Conservation (phyloP, 306 rosid genomes). For the Rosa lucieae region DNA sequence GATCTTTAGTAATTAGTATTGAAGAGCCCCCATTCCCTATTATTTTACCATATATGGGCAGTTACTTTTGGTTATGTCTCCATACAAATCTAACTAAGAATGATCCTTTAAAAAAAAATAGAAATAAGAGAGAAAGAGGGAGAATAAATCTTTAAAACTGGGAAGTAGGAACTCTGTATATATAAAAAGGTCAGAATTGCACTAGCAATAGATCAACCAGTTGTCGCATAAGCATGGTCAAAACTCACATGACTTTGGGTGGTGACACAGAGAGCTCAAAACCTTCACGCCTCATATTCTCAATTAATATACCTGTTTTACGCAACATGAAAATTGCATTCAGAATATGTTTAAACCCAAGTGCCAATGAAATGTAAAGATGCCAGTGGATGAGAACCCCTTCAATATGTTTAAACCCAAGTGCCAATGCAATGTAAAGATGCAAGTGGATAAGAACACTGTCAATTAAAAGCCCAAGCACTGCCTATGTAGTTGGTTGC, state of each 20-base stretch:
- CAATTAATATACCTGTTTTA: slow-evolving; percentile 85
- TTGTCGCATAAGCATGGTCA: slow-evolving; percentile 13
- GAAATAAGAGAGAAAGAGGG: too few relatives aligned
- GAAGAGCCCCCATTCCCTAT: neutral
- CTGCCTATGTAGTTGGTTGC: neutral
- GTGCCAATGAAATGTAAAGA: slow-evolving; percentile 7
- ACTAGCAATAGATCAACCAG: slow-evolving; percentile 13
- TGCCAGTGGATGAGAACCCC: neutral
- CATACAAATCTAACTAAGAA: neutral
- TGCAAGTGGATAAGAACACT: neutral
- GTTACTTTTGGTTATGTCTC: neutral
- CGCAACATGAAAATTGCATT: slow-evolving; percentile 25
- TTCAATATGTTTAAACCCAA: slow-evolving; percentile 6
- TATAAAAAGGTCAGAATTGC: neutral
- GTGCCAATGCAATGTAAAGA: slow-evolving; percentile 6
- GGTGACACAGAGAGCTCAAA: slow-evolving; percentile 95
- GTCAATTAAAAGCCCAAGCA: neutral
- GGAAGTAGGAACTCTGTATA: neutral
- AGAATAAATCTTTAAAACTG: neutral
- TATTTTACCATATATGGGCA: neutral
- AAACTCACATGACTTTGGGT: slow-evolving; percentile 96
- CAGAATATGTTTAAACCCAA: slow-evolving; percentile 15
- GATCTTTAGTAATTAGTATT: neutral
- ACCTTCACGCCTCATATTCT: slow-evolving; percentile 99
- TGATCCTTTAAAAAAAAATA: neutral